Evolutionary conservation across 1,139 yeast species (phyloP).

Genomic region (Williopsis jadinii): DNA sequence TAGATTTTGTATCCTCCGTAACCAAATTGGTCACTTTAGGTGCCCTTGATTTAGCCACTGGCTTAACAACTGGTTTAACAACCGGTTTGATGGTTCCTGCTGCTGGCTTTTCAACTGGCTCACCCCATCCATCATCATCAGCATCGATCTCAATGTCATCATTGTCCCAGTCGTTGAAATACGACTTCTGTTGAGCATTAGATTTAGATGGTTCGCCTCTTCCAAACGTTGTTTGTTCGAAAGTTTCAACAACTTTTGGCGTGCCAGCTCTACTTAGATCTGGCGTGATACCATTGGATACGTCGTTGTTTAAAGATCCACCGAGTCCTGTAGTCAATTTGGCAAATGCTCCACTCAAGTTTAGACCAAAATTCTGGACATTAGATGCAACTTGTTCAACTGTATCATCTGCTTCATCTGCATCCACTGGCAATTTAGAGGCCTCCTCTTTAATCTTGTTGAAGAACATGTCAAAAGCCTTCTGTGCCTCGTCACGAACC

Average conservation of each 20-base stretch:
- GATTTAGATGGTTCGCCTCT: conserved; percentile 2
- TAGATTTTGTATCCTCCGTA: conserved; percentile 8
- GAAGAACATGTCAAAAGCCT: conserved; percentile 58
- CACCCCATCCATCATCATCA: conserved; percentile 15
- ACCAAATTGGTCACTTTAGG: conserved; percentile 18
- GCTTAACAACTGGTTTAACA: background rate
- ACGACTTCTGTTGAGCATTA: conserved; percentile 2
- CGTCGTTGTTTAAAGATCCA: conserved; percentile 17
- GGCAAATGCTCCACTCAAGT: conserved; percentile 13
- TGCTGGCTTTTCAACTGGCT: conserved; percentile 5
- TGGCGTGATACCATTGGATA: conserved; percentile 8
- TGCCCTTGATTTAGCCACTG: conserved; percentile 2
- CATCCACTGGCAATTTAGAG: conserved; percentile 40
- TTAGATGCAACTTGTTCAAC: conserved; percentile 21
- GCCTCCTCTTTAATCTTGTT: conserved; percentile 61
- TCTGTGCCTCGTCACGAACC: conserved; percentile 67
- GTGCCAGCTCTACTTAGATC: conserved; percentile 16
- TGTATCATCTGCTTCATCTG: conserved; percentile 28
- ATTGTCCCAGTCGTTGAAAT: conserved; percentile 5
- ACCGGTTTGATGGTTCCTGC: conserved; percentile 3
- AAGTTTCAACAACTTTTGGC: conserved; percentile 14
- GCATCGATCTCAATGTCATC: conserved; percentile 6
- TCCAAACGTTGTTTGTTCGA: conserved; percentile 5
- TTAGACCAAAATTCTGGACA: conserved; percentile 23
- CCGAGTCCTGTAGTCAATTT: conserved; percentile 16